Conservation (phyloP, 179 eudicot genomes). For the Sideroxylon spinosum region DNA sequence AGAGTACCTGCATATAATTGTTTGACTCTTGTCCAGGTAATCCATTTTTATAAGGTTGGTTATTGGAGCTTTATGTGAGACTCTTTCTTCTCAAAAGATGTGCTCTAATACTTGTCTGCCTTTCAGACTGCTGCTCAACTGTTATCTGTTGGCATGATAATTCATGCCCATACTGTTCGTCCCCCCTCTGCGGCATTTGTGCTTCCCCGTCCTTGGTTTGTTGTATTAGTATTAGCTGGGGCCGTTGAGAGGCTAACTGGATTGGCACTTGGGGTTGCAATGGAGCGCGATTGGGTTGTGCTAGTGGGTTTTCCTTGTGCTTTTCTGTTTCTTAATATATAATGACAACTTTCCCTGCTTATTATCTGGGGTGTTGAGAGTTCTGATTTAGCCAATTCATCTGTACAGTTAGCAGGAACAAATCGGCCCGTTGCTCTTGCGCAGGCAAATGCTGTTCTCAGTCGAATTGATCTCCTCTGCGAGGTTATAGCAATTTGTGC, state of each 20-base stretch:
- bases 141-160: slow-evolving; percentile 80
- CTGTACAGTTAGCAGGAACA: slow-evolving; percentile 74
- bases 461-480: slow-evolving; percentile 84
- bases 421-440: slow-evolving; percentile 95
- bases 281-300: slow-evolving; percentile 98
- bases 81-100: slow-evolving; percentile 9
- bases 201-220: slow-evolving; percentile 80
- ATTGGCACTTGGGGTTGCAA: slow-evolving; percentile 88
- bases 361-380: background rate
- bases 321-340: background rate
- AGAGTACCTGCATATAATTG: slow-evolving; percentile 70
- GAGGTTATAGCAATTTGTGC: slow-evolving; percentile 46
- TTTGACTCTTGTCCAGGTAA: slow-evolving; percentile 70
- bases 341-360: background rate
- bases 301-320: slow-evolving; percentile 38
- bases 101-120: slow-evolving; percentile 21
- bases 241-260: slow-evolving; percentile 86
- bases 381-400: slow-evolving; percentile 20
- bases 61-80: background rate
- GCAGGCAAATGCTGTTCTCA: slow-evolving; percentile 81
- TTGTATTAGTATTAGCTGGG: slow-evolving; percentile 69
- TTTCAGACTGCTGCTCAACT: slow-evolving; percentile 79
- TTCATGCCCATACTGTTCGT: slow-evolving; percentile 55
- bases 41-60: background rate
- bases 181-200: slow-evolving; percentile 38